These are phyloP conservation scores for Claviceps sp. DNA, from an alignment of 2,329 filamentous ascomycete genomes.

Conservation along the genomic window DNA sequence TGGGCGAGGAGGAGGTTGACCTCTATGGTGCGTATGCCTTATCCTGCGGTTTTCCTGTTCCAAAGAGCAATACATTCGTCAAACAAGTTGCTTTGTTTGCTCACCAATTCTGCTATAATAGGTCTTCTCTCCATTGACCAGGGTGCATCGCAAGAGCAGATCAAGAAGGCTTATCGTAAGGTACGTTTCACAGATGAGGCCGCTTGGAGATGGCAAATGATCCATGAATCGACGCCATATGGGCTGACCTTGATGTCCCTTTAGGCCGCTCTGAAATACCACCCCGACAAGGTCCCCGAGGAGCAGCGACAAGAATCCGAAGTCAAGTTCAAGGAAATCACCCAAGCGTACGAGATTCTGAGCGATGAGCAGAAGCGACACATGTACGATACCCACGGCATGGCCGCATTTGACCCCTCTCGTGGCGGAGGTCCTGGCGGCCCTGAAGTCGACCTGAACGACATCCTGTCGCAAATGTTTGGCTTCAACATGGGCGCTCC, in stretches of 20 bases:
- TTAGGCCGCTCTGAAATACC: constrained; percentile 73
- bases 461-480: constrained; percentile 90
- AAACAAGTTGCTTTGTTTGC: background rate
- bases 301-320: constrained; percentile 76
- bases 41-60: background rate
- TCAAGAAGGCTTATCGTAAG: constrained; percentile 96
- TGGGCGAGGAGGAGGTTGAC: constrained; percentile 34
- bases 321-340: constrained; percentile 81
- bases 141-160: constrained; percentile 60
- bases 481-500: constrained; percentile 50
- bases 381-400: constrained; percentile 86
- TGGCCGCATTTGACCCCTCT: constrained; percentile 82
- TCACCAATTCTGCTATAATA: constrained; percentile 22
- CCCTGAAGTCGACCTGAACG: constrained; percentile 73
- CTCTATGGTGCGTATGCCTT: constrained; percentile 46
- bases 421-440: constrained; percentile 52
- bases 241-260: constrained; percentile 6
- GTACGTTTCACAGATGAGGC: constrained; percentile 30
- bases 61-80: no score
- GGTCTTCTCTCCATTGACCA: constrained; percentile 68
- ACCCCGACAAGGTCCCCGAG: constrained; percentile 91
- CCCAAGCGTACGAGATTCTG: constrained; percentile 94
- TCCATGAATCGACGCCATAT: background rate
- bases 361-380: constrained; percentile 88
- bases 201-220: no score